Evolutionary conservation across 2,329 filamentous ascomycete species (phyloP), one percentile per base, ranked within the genome.

Genomic region (Seiridium cupressi): DNA sequence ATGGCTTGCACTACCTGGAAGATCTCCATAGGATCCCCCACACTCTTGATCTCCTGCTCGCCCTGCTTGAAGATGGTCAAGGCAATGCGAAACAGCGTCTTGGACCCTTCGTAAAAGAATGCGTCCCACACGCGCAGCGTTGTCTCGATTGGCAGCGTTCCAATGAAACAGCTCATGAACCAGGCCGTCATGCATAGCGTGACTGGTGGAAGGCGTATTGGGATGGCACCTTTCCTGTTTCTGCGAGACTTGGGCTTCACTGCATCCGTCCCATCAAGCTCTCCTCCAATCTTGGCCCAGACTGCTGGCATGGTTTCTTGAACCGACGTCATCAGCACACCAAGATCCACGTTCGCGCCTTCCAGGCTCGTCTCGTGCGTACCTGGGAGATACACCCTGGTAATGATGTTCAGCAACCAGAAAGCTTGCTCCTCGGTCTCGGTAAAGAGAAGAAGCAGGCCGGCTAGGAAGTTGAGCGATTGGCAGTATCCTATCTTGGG

Each of bases 101-200:
- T 96, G 54, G 90, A 93, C 3, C 94, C 94, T 75, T 98, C 94
- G 74, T 96, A 97, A 73, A 97, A 96, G 71, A 98, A 93, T 1
- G 92, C 87, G 68, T 98, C 94, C 94, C 94, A 98, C 1, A 97
- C 92, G 6, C 94, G 89, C 18, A 97, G 83, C 0, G 93, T 94
- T 18, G 90, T 92, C 76, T 98, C 94, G 63, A 96, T 93, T 2
- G 94, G 94, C 18, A 98, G 79, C 0, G 92, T 96, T 57, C 93
- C 93, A 62, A 97, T 95, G 74, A 95, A 97, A 68, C 95, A 91
- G 54, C 91, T 96, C 94, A 98, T 97, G 74, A 98, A 96, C 94
- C 94, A 98, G 3, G 93, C 91, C 8, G 93, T 97, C 74, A 95
- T 92, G 66, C 93, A 96, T 4, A 98, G 83, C 0, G 92, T 95